A percentile compares a stretch with the other conserved stretches of the same genome.
Evolutionary conservation across 83 land plant species (phyloP).

Genomic region (Picea mariana): DNA sequence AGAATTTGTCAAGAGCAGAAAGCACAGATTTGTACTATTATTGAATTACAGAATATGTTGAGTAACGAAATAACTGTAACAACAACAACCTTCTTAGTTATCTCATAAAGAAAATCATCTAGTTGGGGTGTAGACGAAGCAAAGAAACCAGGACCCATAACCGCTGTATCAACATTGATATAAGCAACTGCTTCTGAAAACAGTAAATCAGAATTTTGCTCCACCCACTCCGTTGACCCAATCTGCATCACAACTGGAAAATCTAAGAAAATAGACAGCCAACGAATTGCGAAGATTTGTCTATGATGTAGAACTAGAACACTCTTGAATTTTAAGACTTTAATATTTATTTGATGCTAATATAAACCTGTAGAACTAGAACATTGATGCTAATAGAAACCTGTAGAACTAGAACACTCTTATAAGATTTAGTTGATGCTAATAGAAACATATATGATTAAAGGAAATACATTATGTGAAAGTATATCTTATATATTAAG

Average conservation of each 20-base stretch:
- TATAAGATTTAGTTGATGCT: no score
- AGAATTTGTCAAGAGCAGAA: background rate
- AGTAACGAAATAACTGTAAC: background rate
- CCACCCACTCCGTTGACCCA: slow-evolving; percentile 96
- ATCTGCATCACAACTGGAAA: slow-evolving; percentile 42
- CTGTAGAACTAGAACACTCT: no score
- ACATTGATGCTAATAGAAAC: no score
- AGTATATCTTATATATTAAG: no score
- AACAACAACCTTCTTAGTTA: slow-evolving; percentile 41
- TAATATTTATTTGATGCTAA: no score
- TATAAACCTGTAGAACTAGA: no score
- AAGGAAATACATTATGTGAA: no score
- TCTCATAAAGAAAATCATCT: slow-evolving; percentile 43
- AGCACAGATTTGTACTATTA: background rate
- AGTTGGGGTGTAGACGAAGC: slow-evolving; percentile 42
- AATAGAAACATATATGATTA: no score
- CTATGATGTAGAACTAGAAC: slow-evolving; percentile 1
- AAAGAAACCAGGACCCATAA: slow-evolving; percentile 61
- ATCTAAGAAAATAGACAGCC: no score
- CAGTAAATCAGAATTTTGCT: slow-evolving; percentile 59
- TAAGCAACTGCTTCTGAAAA: slow-evolving; percentile 76
- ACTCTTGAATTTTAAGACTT: no score
- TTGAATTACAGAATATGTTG: background rate
- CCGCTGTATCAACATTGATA: slow-evolving; percentile 90
- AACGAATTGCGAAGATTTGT: no score